Conservation (phyloP, 306 rosid genomes). For the Psophocarpus tetragonolobus region DNA sequence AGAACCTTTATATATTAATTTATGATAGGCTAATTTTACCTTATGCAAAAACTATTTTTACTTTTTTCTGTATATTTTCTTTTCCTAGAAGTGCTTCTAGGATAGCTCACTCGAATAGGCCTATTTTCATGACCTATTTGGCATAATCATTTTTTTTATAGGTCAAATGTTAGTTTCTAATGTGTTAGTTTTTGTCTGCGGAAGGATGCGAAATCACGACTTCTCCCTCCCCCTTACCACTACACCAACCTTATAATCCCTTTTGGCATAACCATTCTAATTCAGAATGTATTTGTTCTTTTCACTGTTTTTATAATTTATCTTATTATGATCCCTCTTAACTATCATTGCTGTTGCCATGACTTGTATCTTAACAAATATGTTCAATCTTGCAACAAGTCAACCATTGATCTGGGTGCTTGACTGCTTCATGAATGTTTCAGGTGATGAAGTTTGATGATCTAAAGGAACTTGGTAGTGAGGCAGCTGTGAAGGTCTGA, state of each 20-base stretch:
- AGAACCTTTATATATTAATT: too few relatives aligned
- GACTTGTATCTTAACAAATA: neutral
- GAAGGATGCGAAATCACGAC: too few relatives aligned
- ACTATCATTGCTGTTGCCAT: neutral
- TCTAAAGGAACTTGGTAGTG: slow-evolving; percentile 90
- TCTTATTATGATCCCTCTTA: neutral
- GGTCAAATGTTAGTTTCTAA: too few relatives aligned
- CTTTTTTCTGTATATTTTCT: too few relatives aligned
- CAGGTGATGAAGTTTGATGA: slow-evolving; percentile 98
- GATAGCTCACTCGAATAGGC: too few relatives aligned
- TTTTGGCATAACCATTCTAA: neutral
- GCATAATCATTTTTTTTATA: neutral
- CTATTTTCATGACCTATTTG: slow-evolving; percentile 3
- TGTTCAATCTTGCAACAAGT: slow-evolving; percentile 23
- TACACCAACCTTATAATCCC: too few relatives aligned
- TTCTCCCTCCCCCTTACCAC: too few relatives aligned
- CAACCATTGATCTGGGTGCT: slow-evolving; percentile 16
- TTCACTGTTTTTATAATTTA: neutral
- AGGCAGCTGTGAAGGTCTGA: slow-evolving; percentile 88
- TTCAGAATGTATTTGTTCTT: slow-evolving; percentile 12
- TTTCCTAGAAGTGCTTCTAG: too few relatives aligned
- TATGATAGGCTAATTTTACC: too few relatives aligned
- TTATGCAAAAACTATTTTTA: too few relatives aligned
- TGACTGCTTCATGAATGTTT: slow-evolving; percentile 30
- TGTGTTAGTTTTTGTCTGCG: too few relatives aligned